Conservation (phyloP, 306 rosid genomes). For the Vicia faba region DNA sequence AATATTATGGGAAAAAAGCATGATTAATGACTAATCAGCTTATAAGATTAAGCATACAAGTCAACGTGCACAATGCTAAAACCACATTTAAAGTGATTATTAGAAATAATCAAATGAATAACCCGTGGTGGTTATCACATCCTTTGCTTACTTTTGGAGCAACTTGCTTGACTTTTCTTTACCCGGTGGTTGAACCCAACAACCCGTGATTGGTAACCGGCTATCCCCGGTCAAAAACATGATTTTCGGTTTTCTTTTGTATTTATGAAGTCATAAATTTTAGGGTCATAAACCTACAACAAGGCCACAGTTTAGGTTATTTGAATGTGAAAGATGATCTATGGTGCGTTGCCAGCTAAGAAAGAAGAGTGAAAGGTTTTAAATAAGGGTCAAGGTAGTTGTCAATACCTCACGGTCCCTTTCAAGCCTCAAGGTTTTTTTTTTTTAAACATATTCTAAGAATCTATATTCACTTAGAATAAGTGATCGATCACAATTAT, state of each 20-base stretch:
- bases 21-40: not conserved
- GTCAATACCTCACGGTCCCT: conserved; percentile 33
- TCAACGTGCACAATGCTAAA: conserved; percentile 24
- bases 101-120: not conserved
- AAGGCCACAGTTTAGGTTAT: conserved; percentile 23
- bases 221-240: conserved; percentile 34
- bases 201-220: conserved; percentile 62
- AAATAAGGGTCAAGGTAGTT: conserved; percentile 57
- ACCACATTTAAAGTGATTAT: conserved; percentile 2
- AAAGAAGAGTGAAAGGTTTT: conserved; percentile 56
- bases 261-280: conserved; percentile 9
- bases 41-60: not conserved
- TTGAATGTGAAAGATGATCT: conserved; percentile 46
- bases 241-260: not conserved
- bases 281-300: conserved; percentile 38
- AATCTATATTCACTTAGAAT: not conserved
- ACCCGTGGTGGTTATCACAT: not conserved
- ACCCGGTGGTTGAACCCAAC: conserved; percentile 51
- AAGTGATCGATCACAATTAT: no score
- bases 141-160: conserved; percentile 8
- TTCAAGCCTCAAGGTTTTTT: not conserved
- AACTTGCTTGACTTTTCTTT: conserved; percentile 31
- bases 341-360: conserved; percentile 72
- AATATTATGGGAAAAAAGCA: conserved; percentile 12
- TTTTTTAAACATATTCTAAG: not conserved